Conservation (phyloP, 2,329 filamentous ascomycete species). For the Penicillium sp. region DNA sequence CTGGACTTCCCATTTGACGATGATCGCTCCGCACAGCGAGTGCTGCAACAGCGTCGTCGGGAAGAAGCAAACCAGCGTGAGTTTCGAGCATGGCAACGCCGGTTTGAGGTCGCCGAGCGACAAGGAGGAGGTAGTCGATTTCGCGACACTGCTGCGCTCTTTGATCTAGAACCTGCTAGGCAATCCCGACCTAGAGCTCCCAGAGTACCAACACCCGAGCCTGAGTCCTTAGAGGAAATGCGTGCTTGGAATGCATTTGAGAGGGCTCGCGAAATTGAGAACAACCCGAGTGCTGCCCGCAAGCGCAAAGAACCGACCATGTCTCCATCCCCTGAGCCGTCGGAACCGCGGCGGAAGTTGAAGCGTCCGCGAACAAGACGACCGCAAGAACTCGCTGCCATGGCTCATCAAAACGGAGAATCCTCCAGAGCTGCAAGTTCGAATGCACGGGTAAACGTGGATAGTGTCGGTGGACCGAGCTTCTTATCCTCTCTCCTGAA, state of each 20-base stretch:
- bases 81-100: conserved; percentile 74
- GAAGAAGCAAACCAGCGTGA: conserved; percentile 57
- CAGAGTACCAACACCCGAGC: conserved; percentile 51
- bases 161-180: conserved; percentile 51
- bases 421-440: conserved; percentile 36
- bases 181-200: conserved; percentile 42
- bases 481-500: conserved; percentile 84
- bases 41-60: conserved; percentile 52
- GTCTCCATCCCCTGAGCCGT: conserved; percentile 69
- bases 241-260: conserved; percentile 90
- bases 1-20: conserved; percentile 84
- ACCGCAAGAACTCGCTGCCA: conserved; percentile 54
- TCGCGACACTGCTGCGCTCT: conserved; percentile 63
- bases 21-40: conserved; percentile 60
- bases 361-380: conserved; percentile 83
- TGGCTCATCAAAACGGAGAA: conserved; percentile 44
- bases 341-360: conserved; percentile 75
- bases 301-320: conserved; percentile 63
- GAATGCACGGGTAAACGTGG: conserved; percentile 32
- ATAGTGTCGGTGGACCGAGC: conserved; percentile 61
- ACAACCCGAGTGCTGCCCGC: conserved; percentile 48
- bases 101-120: conserved; percentile 76
- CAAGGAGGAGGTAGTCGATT: conserved; percentile 75
- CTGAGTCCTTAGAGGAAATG: conserved; percentile 76
- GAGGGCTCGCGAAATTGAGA: conserved; percentile 71